Conservation (phyloP, 73 alveolate species). For the Symbiodinium natans region DNA sequence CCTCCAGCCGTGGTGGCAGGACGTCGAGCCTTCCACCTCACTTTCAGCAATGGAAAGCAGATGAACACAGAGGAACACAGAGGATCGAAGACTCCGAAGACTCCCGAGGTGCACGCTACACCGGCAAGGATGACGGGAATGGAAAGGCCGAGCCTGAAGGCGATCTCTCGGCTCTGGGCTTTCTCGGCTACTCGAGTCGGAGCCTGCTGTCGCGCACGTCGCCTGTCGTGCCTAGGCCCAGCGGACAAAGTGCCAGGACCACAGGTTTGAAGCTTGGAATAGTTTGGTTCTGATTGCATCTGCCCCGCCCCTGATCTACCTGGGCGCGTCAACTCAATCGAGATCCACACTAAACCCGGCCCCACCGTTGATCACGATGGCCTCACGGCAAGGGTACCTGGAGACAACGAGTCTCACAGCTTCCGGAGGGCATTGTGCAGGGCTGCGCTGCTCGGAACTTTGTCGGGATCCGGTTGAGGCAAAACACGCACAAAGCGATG, state of each 20-base stretch:
- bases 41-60: too few species aligned
- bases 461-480: too few species aligned
- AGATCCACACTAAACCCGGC: not conserved
- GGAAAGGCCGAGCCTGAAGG: not conserved
- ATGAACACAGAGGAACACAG: too few species aligned
- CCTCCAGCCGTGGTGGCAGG: not conserved
- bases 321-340: not conserved
- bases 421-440: too few species aligned
- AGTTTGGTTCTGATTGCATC: too few species aligned
- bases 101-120: not conserved
- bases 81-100: not conserved
- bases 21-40: constrained; percentile 4
- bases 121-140: constrained; percentile 8
- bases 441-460: too few species aligned
- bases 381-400: constrained; percentile 23
- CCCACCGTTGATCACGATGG: not conserved
- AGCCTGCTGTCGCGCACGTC: constrained; percentile 16
- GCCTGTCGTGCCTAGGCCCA: not conserved
- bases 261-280: too few species aligned
- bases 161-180: too few species aligned
- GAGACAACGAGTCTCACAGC: not conserved
- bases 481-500: too few species aligned
- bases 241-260: not conserved
- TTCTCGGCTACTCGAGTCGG: too few species aligned
- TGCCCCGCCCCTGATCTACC: too few species aligned